A percentile compares a stretch with the other conserved stretches of the same genome.
Conservation (phyloP, 179 eudicot species). For the Nepenthes alata region DNA sequence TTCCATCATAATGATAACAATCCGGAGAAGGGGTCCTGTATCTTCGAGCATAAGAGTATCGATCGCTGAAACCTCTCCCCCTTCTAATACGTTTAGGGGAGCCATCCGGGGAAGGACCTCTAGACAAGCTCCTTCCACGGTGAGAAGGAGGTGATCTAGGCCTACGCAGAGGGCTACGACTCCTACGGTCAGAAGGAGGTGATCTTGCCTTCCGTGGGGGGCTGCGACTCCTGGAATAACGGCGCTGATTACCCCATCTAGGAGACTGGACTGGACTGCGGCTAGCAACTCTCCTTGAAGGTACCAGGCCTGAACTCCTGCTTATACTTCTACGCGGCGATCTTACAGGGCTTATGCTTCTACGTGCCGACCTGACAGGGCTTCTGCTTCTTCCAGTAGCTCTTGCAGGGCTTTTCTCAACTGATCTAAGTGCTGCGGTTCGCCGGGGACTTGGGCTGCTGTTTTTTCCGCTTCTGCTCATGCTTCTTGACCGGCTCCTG, state of each 20-base stretch:
- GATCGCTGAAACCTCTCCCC: constrained; percentile 85
- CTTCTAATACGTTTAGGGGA: constrained; percentile 77
- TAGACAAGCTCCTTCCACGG: constrained; percentile 67
- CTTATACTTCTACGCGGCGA: constrained; percentile 41
- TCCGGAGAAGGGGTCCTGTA: constrained; percentile 82
- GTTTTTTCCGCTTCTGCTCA: constrained; percentile 17
- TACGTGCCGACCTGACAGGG: constrained; percentile 21
- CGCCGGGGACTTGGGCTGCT: constrained; percentile 21
- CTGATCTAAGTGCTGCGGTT: constrained; percentile 22
- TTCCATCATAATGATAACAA: constrained; percentile 66
- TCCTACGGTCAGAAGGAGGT: constrained; percentile 54
- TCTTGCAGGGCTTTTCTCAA: constrained; percentile 23
- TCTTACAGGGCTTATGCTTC: constrained; percentile 29
- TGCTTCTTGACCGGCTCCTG: constrained; percentile 21
- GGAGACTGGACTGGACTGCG: constrained; percentile 64
- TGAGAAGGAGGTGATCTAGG: constrained; percentile 46
- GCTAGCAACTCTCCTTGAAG: constrained; percentile 41
- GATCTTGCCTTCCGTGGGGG: constrained; percentile 33
- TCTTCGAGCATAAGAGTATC: constrained; percentile 71
- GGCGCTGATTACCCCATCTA: constrained; percentile 44
- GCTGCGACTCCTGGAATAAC: constrained; percentile 69
- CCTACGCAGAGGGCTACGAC: constrained; percentile 39
- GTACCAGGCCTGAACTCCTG: constrained; percentile 44
- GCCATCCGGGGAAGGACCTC: constrained; percentile 62
- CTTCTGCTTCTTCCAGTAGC: constrained; percentile 16